These are phyloP conservation scores for Neopestalotiopsis sp. DNA, from an alignment of 2,329 filamentous ascomycete genomes.

Conservation along the genomic window DNA sequence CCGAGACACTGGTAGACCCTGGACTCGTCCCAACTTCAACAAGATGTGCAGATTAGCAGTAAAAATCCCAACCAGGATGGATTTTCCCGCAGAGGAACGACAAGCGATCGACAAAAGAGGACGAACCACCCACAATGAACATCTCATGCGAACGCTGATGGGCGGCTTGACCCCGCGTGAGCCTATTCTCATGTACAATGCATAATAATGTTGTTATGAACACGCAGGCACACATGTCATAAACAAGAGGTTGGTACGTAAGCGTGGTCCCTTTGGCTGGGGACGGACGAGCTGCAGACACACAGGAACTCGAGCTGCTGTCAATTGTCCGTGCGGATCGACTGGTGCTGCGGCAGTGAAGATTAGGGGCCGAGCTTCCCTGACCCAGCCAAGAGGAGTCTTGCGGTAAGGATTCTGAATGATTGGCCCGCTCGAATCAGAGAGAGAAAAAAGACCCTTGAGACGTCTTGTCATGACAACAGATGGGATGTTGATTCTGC, in stretches of 20 bases:
- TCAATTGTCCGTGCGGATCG: constrained; percentile 11
- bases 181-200: not conserved
- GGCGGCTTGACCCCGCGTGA: not conserved
- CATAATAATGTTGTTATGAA: not conserved
- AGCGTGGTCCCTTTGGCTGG: not conserved
- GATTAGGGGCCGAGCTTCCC: not conserved
- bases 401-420: not conserved
- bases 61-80: not conserved
- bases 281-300: constrained; percentile 1
- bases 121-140: not conserved
- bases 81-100: not conserved
- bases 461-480: not conserved
- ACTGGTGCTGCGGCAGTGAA: not conserved
- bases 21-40: constrained; percentile 11
- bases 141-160: not conserved
- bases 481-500: not conserved
- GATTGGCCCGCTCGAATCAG: not conserved
- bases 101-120: not conserved
- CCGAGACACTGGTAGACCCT: constrained; percentile 16
- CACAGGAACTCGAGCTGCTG: constrained; percentile 7
- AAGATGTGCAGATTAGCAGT: constrained; percentile 2
- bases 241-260: not conserved
- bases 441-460: not conserved
- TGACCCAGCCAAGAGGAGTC: not conserved
- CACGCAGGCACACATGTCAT: not conserved